Conservation (phyloP, 345 rosid genomes). For the Populus alba region DNA sequence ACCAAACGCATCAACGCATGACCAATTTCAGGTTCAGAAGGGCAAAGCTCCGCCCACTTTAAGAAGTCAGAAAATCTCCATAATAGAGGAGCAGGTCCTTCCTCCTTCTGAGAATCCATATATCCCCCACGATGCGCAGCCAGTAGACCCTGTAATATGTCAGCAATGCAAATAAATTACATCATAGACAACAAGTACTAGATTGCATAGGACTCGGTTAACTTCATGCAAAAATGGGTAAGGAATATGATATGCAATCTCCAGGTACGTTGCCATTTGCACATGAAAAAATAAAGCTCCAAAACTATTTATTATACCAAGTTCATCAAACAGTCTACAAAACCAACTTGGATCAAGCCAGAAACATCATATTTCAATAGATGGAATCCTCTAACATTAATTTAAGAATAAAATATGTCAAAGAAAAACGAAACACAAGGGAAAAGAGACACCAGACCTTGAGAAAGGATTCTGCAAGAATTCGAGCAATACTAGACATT, state of each 20-base stretch:
- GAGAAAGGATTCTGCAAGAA: slow-evolving; percentile 94
- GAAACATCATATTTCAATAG: neutral
- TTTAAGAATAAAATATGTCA: slow-evolving; percentile 7
- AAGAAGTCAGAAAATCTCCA: slow-evolving; percentile 98
- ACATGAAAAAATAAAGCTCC: neutral
- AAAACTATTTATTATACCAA: neutral
- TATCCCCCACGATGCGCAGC: slow-evolving; percentile 99
- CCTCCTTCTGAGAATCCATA: slow-evolving; percentile 92
- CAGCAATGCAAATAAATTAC: slow-evolving; percentile 5
- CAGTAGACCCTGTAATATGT: slow-evolving; percentile 66
- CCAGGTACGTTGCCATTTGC: neutral
- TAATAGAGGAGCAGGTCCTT: slow-evolving; percentile 94
- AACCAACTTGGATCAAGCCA: neutral
- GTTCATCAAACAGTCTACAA: neutral
- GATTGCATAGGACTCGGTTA: neutral
- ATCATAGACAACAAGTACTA: neutral
- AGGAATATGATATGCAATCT: neutral
- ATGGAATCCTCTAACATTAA: neutral
- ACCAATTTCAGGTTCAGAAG: slow-evolving; percentile 96
- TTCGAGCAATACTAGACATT: slow-evolving; percentile 61
- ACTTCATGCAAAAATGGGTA: neutral
- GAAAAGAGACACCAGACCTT: slow-evolving; percentile 47
- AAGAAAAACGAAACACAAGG: slow-evolving; percentile 3
- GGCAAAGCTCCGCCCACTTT: slow-evolving; percentile 97
- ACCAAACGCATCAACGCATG: slow-evolving; percentile 99